A percentile compares a stretch with the other conserved stretches of the same genome.
Evolutionary conservation across 495 filamentous ascomycete genomes (phyloP).

Genomic region (Ascobolus immersus): DNA sequence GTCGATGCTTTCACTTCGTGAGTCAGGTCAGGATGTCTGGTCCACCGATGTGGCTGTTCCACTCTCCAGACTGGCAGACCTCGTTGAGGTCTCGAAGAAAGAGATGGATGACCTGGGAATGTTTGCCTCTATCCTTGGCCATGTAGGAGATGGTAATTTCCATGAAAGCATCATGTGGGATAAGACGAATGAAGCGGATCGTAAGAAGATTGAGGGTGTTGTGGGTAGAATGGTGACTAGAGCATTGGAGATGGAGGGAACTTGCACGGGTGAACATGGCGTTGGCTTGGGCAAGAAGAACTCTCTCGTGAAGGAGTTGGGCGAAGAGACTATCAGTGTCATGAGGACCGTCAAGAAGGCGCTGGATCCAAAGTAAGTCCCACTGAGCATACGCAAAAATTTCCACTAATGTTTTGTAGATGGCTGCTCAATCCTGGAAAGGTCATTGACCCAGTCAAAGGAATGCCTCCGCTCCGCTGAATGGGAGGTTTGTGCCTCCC

Average conservation of each 20-base stretch:
- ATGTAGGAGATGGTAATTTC: constrained; percentile 81
- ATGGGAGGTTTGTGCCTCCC: no score
- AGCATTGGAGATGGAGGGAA: constrained; percentile 78
- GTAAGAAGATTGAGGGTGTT: constrained; percentile 45
- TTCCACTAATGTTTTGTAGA: constrained; percentile 11
- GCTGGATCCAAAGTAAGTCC: constrained; percentile 38
- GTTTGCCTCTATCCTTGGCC: constrained; percentile 64
- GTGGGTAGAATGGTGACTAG: constrained; percentile 74
- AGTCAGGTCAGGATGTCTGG: constrained; percentile 30
- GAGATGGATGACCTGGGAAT: constrained; percentile 64
- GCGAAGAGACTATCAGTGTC: constrained; percentile 48
- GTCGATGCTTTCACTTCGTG: constrained; percentile 32
- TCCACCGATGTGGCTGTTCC: constrained; percentile 78
- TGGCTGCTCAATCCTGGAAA: constrained; percentile 89
- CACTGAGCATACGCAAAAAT: neutral
- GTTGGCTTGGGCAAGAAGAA: constrained; percentile 74
- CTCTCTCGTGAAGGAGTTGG: constrained; percentile 56
- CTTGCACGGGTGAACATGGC: constrained; percentile 80
- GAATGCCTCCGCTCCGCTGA: no score
- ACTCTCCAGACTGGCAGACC: constrained; percentile 60
- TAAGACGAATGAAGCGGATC: constrained; percentile 35
- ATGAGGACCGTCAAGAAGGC: constrained; percentile 67
- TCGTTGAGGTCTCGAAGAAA: constrained; percentile 73
- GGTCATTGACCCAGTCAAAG: constrained; percentile 72
- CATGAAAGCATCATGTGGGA: constrained; percentile 77